Percentiles rank a stretch among this genome's conserved stretches.
phyloP scores from a whole-genome alignment of 2,329 filamentous ascomycete species.

The Clarireedia monteithiana region DNA sequence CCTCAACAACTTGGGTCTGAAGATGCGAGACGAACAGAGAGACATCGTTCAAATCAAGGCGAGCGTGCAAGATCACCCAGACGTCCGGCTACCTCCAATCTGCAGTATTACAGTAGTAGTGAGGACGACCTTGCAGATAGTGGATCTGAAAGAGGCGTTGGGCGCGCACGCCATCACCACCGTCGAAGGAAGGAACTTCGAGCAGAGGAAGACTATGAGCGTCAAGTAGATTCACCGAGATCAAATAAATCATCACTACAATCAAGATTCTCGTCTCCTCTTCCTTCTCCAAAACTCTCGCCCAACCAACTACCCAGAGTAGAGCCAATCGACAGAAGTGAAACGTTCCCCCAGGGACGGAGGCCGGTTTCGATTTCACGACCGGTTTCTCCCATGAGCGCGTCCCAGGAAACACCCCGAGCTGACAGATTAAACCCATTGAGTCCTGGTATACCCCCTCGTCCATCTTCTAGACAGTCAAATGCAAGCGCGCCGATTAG shows the following conservation, averaged over 20 bases:
- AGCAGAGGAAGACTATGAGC: conserved; percentile 16
- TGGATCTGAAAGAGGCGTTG: conserved; percentile 19
- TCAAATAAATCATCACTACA: conserved; percentile 21
- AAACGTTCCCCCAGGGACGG: conserved; percentile 21
- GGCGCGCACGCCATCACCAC: conserved; percentile 12
- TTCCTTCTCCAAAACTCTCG: conserved; percentile 25
- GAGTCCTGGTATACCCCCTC: conserved; percentile 10
- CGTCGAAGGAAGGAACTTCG: conserved; percentile 9
- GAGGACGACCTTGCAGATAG: conserved; percentile 25
- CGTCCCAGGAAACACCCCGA: conserved; percentile 13
- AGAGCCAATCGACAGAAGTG: conserved; percentile 21
- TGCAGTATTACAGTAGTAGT: conserved; percentile 21
- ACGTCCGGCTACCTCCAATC: conserved; percentile 15
- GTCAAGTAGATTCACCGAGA: conserved; percentile 17
- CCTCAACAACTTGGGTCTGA: conserved; percentile 23
- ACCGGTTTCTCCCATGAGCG: conserved; percentile 22
- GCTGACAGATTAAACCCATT: conserved; percentile 20
- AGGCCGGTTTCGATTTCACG: conserved; percentile 14
- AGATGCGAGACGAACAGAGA: conserved; percentile 13
- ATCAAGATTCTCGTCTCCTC: conserved; percentile 19
- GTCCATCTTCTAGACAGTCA: conserved; percentile 18
- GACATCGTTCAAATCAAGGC: conserved; percentile 15
- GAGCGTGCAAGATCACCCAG: conserved; percentile 17
- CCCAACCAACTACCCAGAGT: conserved; percentile 19
- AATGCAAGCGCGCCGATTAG: conserved; percentile 2